These are phyloP conservation scores for Puccinia novopanici DNA, from an alignment of 1,284 basidiomycete species.

Conservation along the genomic window DNA sequence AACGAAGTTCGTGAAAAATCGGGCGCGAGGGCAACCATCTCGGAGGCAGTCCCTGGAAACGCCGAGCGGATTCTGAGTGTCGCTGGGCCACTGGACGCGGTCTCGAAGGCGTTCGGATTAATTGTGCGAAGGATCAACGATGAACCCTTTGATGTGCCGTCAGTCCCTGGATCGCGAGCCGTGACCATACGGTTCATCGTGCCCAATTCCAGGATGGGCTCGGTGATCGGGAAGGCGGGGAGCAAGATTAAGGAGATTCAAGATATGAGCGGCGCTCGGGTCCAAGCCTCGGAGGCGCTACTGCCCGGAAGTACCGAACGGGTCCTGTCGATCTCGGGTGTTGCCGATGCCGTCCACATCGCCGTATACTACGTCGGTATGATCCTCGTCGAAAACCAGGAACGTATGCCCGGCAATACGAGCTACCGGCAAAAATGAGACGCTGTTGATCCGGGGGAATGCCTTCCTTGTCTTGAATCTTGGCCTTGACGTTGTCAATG, in stretches of 20 bases:
- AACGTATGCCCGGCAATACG: constrained; percentile 71
- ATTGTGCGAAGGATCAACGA: constrained; percentile 99
- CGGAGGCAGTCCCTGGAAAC: constrained; percentile 93
- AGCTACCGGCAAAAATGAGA: too few species aligned
- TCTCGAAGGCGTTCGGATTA: constrained; percentile 97
- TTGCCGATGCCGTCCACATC: constrained; percentile 99
- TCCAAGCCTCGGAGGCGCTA: constrained; percentile 98
- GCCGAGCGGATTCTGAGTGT: constrained; percentile 98
- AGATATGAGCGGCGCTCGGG: constrained; percentile 90
- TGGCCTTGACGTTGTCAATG: constrained; percentile 67
- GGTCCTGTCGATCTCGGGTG: constrained; percentile 93
- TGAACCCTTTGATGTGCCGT: constrained; percentile 95
- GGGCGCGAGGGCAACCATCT: constrained; percentile 89
- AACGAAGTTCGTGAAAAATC: constrained; percentile 98
- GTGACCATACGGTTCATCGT: constrained; percentile 99
- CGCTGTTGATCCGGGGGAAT: constrained; percentile 38
- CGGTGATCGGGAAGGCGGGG: constrained; percentile 95
- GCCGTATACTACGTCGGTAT: constrained; percentile 98
- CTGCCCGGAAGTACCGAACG: constrained; percentile 98
- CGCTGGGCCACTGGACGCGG: constrained; percentile 93
- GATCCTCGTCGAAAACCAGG: constrained; percentile 91
- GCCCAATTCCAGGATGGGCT: constrained; percentile 98
- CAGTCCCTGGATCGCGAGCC: constrained; percentile 93
- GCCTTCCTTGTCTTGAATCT: constrained; percentile 38
- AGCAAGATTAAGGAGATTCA: constrained; percentile 99